Conservation (phyloP, 176 grass and related monocot genomes). For the Oryza glumipatula region DNA sequence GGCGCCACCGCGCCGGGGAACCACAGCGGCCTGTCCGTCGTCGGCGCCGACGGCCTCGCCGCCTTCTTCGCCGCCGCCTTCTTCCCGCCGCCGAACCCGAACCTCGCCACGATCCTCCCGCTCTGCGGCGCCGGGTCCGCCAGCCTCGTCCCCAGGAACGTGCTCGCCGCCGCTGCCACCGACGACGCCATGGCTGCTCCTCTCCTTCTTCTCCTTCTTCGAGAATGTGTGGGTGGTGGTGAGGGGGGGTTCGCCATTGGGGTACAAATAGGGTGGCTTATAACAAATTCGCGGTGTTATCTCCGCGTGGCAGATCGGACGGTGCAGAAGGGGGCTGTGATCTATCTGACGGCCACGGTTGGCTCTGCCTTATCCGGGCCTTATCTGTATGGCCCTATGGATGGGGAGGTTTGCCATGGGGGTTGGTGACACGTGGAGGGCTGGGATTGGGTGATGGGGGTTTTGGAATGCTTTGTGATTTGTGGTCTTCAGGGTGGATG, state of each 20-base stretch:
- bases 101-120: slow-evolving; percentile 71
- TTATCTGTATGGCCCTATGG: slow-evolving; percentile 62
- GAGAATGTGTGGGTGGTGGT: slow-evolving; percentile 1
- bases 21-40: slow-evolving; percentile 82
- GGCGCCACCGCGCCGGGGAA: slow-evolving; percentile 79
- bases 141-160: slow-evolving; percentile 84
- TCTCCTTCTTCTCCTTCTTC: not conserved
- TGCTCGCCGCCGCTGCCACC: slow-evolving; percentile 73
- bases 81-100: slow-evolving; percentile 58
- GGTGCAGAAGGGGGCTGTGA: slow-evolving; percentile 41
- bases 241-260: slow-evolving; percentile 41
- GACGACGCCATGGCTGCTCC: slow-evolving; percentile 61
- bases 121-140: slow-evolving; percentile 50
- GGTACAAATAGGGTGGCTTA: slow-evolving; percentile 54
- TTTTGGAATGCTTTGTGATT: slow-evolving; percentile 24
- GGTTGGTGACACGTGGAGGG: slow-evolving; percentile 52
- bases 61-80: slow-evolving; percentile 63
- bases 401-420: slow-evolving; percentile 12
- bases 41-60: not conserved
- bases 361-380: slow-evolving; percentile 72
- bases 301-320: slow-evolving; percentile 60
- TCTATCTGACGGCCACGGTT: slow-evolving; percentile 72
- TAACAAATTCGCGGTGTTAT: slow-evolving; percentile 57
- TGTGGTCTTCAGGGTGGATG: slow-evolving; percentile 35
- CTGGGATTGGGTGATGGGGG: slow-evolving; percentile 37